Evolutionary conservation across 2,329 filamentous ascomycete species (phyloP).

Genomic region (Penicillium oxalicum): DNA sequence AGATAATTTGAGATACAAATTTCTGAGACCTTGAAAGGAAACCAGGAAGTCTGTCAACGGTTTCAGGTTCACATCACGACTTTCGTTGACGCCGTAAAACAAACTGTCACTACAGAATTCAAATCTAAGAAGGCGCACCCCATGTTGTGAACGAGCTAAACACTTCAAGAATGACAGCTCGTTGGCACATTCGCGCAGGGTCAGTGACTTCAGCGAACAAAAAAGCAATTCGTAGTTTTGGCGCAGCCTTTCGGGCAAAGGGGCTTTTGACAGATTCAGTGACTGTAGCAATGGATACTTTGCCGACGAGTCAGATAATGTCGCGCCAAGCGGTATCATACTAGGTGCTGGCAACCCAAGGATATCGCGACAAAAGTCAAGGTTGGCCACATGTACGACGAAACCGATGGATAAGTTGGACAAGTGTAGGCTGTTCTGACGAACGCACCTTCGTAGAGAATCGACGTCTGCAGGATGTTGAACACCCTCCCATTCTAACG

Average conservation of each 20-base stretch:
- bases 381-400: not conserved
- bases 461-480: slow-evolving; percentile 6
- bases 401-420: slow-evolving; percentile 3
- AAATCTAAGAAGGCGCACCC: slow-evolving; percentile 3
- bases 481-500: slow-evolving; percentile 3
- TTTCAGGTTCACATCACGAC: not conserved
- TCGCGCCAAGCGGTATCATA: not conserved
- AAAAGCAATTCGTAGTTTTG: not conserved
- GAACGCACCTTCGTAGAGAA: slow-evolving; percentile 4
- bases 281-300: not conserved
- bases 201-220: slow-evolving; percentile 1
- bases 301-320: not conserved
- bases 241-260: not conserved
- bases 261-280: not conserved
- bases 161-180: slow-evolving; percentile 2
- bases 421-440: slow-evolving; percentile 2
- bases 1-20: slow-evolving; percentile 9
- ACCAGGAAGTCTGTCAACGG: slow-evolving; percentile 8
- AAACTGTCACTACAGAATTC: slow-evolving; percentile 5
- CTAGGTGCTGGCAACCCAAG: not conserved
- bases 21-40: slow-evolving; percentile 11
- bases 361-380: not conserved
- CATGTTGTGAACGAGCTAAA: slow-evolving; percentile 1
- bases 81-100: not conserved
- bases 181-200: slow-evolving; percentile 4